phyloP scores from a whole-genome alignment of 768 basidiomycete genomes.

The Boletus rubescentipes region DNA sequence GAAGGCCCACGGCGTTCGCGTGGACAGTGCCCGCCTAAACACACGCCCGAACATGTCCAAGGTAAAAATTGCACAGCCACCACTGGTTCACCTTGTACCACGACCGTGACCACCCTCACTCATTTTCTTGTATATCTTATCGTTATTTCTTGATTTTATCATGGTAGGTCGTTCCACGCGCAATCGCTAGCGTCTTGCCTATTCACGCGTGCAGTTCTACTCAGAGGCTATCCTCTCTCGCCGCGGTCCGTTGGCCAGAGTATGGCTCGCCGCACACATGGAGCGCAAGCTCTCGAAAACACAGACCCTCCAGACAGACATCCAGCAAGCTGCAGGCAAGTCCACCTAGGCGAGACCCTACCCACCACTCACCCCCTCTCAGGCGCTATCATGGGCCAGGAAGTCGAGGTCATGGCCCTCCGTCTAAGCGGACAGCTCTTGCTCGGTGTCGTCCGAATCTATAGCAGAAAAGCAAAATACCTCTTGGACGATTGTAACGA shows the following conservation, averaged over 20 bases:
- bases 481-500: constrained; percentile 98
- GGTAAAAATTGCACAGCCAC: constrained; percentile 25
- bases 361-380: background rate
- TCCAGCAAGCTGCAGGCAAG: constrained; percentile 86
- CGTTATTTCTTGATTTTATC: constrained; percentile 18
- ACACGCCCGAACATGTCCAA: constrained; percentile 11
- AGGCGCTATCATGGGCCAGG: constrained; percentile 94
- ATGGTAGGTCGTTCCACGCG: too few species aligned
- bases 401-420: constrained; percentile 90
- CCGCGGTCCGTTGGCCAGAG: constrained; percentile 90
- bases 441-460: constrained; percentile 95
- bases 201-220: constrained; percentile 59
- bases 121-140: constrained; percentile 21
- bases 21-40: background rate
- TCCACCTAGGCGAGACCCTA: background rate
- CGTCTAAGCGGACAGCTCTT: constrained; percentile 95
- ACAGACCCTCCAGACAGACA: constrained; percentile 92
- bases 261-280: constrained; percentile 99
- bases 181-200: too few species aligned
- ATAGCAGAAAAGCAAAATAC: constrained; percentile 97
- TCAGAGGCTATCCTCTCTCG: constrained; percentile 93
- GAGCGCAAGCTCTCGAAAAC: constrained; percentile 96
- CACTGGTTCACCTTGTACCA: constrained; percentile 15
- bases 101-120: constrained; percentile 1
- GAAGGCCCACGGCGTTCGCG: constrained; percentile 28